A percentile compares a stretch with the other conserved stretches of the same genome.
Conservation (phyloP, 257 asterid genomes). For the Przewalskia tangutica region DNA sequence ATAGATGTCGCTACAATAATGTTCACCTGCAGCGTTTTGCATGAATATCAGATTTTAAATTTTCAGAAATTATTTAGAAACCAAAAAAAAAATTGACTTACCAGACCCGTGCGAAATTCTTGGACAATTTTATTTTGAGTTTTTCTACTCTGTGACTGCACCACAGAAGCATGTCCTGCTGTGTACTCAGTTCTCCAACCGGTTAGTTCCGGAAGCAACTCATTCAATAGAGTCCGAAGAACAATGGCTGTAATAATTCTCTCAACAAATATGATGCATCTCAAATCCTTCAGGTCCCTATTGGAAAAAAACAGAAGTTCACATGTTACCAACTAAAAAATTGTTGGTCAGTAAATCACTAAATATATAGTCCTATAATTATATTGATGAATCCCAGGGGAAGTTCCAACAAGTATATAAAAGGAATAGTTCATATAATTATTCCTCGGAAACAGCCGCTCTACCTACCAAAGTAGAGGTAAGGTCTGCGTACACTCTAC, state of each 20-base stretch:
- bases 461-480: too few species aligned
- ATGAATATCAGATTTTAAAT: background rate
- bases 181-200: constrained; percentile 72
- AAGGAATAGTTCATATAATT: background rate
- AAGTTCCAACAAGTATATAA: background rate
- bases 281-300: constrained; percentile 57
- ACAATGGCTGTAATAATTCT: constrained; percentile 70
- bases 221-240: constrained; percentile 47
- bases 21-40: constrained; percentile 45
- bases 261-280: constrained; percentile 81
- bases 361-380: background rate
- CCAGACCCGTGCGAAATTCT: constrained; percentile 47
- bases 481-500: too few species aligned
- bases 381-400: background rate
- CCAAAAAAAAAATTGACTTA: background rate
- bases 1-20: constrained; percentile 73
- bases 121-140: constrained; percentile 49
- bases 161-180: constrained; percentile 39
- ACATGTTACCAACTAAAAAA: background rate
- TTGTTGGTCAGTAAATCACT: background rate
- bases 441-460: background rate
- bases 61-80: background rate
- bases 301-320: background rate
- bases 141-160: constrained; percentile 55
- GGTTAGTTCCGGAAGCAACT: constrained; percentile 34